Evolutionary conservation across 768 basidiomycete species (phyloP).

Genomic region (button mushroom (Agaricus bisporus)): DNA sequence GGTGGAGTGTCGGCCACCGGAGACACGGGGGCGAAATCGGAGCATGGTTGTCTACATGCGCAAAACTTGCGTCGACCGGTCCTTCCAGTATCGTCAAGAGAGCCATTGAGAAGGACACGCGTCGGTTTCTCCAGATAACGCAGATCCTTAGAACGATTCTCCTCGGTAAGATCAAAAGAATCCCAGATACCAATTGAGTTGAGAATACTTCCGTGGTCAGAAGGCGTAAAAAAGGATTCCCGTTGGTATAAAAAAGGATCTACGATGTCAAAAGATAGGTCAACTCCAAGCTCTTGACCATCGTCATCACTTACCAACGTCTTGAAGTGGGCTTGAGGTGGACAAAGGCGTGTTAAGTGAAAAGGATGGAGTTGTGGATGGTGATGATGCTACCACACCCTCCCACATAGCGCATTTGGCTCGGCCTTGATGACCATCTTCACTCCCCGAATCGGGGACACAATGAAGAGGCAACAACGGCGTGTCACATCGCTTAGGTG

Average conservation of each 20-base stretch:
- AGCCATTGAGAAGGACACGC: neutral
- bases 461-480: conserved; percentile 6
- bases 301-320: neutral
- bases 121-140: neutral
- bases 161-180: neutral
- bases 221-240: neutral
- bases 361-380: neutral
- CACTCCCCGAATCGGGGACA: neutral
- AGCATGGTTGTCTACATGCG: conserved; percentile 3
- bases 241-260: neutral
- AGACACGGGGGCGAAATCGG: neutral
- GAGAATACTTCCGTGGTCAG: neutral
- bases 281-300: neutral
- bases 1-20: neutral
- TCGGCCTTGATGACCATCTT: neutral
- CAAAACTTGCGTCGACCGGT: conserved; percentile 1
- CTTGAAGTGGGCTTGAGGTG: neutral
- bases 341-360: conserved; percentile 4
- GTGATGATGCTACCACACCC: neutral
- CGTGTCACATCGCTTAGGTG: conserved; percentile 4
- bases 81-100: neutral
- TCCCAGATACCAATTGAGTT: neutral
- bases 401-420: neutral
- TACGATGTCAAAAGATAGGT: neutral
- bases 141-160: neutral